These are phyloP conservation scores for Acanthamoeba sp. DNA, from an alignment of 208 protist species.

Conservation along the genomic window DNA sequence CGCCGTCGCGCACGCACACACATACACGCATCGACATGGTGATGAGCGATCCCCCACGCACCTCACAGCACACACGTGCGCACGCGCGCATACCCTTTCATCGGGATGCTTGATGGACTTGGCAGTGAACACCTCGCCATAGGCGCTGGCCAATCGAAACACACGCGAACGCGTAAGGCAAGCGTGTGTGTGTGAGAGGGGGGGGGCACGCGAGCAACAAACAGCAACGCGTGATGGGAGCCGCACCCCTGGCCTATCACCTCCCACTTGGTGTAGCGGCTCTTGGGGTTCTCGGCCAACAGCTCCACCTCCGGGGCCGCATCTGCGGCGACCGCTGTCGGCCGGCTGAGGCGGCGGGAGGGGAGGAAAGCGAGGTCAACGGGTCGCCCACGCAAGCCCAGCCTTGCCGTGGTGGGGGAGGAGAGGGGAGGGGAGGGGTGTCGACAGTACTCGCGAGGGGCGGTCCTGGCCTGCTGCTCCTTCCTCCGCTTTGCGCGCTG, in stretches of 20 bases:
- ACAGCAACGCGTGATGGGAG: neutral
- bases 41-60: neutral
- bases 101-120: neutral
- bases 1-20: no score
- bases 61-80: neutral
- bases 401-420: no score
- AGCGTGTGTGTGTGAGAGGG: neutral
- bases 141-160: neutral
- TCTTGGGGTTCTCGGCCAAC: conserved; percentile 27
- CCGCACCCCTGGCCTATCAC: conserved; percentile 18
- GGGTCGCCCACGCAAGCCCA: no score
- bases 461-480: neutral
- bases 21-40: neutral
- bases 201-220: neutral
- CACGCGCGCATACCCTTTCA: neutral
- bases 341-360: no score
- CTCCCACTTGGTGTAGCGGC: neutral
- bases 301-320: neutral
- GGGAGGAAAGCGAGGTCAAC: no score
- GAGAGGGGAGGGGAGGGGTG: no score
- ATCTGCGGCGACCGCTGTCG: neutral
- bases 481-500: neutral
- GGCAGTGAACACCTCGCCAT: conserved; percentile 22
- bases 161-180: neutral
- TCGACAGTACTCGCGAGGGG: neutral